Evolutionary conservation across 1,284 basidiomycete species (phyloP).

Genomic region (Ustilago loliicola): DNA sequence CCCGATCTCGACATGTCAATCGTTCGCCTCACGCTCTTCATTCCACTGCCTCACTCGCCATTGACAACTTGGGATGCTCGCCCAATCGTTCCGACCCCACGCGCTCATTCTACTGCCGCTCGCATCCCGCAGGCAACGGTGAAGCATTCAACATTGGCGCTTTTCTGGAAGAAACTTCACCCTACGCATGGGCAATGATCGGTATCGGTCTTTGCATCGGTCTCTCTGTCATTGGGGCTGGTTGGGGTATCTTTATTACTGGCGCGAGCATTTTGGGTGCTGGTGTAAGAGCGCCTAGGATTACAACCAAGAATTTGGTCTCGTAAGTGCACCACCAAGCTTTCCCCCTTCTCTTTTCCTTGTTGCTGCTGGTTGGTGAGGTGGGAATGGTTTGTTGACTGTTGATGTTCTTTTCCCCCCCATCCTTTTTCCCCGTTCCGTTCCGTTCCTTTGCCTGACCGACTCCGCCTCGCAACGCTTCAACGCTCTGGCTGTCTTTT

Average conservation of each 20-base stretch:
- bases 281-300: slow-evolving; percentile 92
- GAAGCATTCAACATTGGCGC: slow-evolving; percentile 57
- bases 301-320: slow-evolving; percentile 97
- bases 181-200: slow-evolving; percentile 90
- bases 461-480: too few species aligned
- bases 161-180: slow-evolving; percentile 92
- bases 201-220: slow-evolving; percentile 95
- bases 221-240: slow-evolving; percentile 91
- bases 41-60: too few species aligned
- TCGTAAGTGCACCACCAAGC: slow-evolving; percentile 78
- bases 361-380: too few species aligned
- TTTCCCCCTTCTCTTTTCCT: too few species aligned
- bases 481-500: too few species aligned
- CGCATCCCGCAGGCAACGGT: slow-evolving; percentile 38
- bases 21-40: too few species aligned
- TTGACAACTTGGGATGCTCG: too few species aligned
- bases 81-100: too few species aligned
- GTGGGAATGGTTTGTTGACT: too few species aligned
- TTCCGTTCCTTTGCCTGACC: too few species aligned
- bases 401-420: not conserved
- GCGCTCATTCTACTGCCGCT: too few species aligned
- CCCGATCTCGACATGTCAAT: too few species aligned
- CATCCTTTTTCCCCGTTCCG: not conserved
- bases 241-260: slow-evolving; percentile 98
- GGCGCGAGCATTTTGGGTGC: slow-evolving; percentile 95